phyloP scores from a whole-genome alignment of 2,329 filamentous ascomycete species.

The Phialophora tarda region DNA sequence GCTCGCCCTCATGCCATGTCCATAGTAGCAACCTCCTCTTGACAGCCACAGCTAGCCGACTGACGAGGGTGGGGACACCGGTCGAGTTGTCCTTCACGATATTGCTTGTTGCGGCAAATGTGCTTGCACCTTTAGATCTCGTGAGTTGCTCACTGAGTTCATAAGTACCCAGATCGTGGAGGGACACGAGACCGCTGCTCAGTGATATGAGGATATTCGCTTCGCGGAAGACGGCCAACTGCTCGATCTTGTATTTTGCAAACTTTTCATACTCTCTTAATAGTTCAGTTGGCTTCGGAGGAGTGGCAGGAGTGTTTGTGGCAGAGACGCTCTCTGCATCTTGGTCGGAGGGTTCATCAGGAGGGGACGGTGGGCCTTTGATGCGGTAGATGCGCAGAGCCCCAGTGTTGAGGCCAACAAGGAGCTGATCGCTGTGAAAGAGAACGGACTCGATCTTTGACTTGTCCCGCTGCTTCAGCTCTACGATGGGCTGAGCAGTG shows the following conservation, averaged over 20 bases:
- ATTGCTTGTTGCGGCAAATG: constrained; percentile 93
- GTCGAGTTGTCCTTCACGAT: constrained; percentile 88
- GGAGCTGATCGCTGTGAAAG: constrained; percentile 86
- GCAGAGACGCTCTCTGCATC: constrained; percentile 32
- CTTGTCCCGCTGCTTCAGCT: constrained; percentile 94
- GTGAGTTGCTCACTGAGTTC: constrained; percentile 77
- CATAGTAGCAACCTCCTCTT: constrained; percentile 89
- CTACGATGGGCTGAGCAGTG: constrained; percentile 92
- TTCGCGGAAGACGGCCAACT: constrained; percentile 94
- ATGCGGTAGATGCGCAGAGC: constrained; percentile 88
- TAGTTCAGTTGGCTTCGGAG: constrained; percentile 70
- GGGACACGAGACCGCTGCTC: constrained; percentile 85
- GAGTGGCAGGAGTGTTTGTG: constrained; percentile 34
- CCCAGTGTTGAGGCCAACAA: constrained; percentile 91
- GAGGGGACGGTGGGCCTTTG: constrained; percentile 64
- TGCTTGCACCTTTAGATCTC: constrained; percentile 84
- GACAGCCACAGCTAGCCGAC: constrained; percentile 85
- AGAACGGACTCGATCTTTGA: constrained; percentile 96
- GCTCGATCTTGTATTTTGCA: constrained; percentile 85
- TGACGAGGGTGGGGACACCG: constrained; percentile 90
- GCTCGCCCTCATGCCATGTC: constrained; percentile 95
- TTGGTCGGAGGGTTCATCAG: constrained; percentile 42
- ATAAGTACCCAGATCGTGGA: constrained; percentile 88
- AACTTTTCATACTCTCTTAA: constrained; percentile 94
- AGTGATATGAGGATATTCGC: constrained; percentile 88